Percentiles rank a stretch among this genome's conserved stretches.
These are phyloP conservation scores for Aspergillus brasiliensis DNA, from an alignment of 2,329 filamentous ascomycete species.

Conservation along the genomic window DNA sequence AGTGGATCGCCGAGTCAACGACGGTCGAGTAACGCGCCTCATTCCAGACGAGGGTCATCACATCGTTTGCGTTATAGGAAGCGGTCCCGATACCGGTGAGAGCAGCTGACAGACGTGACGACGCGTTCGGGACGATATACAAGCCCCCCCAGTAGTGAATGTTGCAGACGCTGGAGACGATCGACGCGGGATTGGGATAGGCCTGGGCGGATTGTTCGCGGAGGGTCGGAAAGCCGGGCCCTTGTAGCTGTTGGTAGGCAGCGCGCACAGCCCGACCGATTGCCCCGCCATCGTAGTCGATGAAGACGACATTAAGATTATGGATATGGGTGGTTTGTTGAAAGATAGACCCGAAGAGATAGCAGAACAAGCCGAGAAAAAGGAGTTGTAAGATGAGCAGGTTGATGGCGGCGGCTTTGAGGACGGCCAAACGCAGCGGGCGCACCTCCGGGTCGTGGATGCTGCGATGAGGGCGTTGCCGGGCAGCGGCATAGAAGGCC, in stretches of 20 bases:
- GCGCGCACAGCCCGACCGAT: slow-evolving; percentile 36
- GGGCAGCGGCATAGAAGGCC: slow-evolving; percentile 7
- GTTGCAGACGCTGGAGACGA: slow-evolving; percentile 34
- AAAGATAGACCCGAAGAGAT: slow-evolving; percentile 42
- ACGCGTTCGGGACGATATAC: slow-evolving; percentile 39
- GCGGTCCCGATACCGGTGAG: slow-evolving; percentile 36
- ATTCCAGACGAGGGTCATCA: slow-evolving; percentile 50
- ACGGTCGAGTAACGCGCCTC: slow-evolving; percentile 47
- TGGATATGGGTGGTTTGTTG: slow-evolving; percentile 35
- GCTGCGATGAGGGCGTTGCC: slow-evolving; percentile 1
- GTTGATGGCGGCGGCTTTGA: slow-evolving; percentile 25
- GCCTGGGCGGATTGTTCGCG: slow-evolving; percentile 20
- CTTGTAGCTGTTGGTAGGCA: slow-evolving; percentile 35
- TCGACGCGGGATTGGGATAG: slow-evolving; percentile 23
- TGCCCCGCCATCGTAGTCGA: slow-evolving; percentile 43
- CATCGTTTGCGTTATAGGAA: slow-evolving; percentile 38
- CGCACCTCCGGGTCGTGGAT: slow-evolving; percentile 11
- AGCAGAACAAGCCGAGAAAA: slow-evolving; percentile 40
- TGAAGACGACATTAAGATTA: slow-evolving; percentile 38
- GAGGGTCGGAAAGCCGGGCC: slow-evolving; percentile 34
- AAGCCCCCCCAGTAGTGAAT: slow-evolving; percentile 42
- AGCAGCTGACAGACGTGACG: slow-evolving; percentile 38
- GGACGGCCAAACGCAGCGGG: slow-evolving; percentile 5
- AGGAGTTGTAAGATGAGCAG: slow-evolving; percentile 41
- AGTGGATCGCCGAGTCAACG: slow-evolving; percentile 37